Evolutionary conservation across 352 stramenopile genomes (phyloP), one percentile per base, ranked within the genome.

Genomic region (Phytophthora multivora): DNA sequence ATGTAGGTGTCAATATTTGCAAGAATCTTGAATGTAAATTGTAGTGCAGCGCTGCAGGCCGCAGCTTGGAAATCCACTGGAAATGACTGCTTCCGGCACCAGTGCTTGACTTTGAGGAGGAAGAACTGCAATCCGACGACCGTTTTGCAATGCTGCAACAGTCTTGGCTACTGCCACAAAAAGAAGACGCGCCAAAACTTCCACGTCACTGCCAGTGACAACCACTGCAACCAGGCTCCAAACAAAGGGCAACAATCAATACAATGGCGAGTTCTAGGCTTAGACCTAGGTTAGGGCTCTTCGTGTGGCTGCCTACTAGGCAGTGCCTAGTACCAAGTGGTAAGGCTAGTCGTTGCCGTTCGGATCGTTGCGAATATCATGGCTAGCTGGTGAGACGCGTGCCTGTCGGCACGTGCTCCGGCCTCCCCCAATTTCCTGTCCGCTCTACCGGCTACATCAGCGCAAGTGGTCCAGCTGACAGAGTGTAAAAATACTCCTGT

Each of bases 121-220:
- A 15, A 46, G 39, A 25, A 28, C 46, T 40, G 46, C 46, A 52
- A 52, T 41, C 28, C 49, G n/a, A 49, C 51, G 51, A 58, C 51
- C 25, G 38, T 40, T 40, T 42, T 41, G 39, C 51, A 59, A 42
- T 50, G 51, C 38, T 15, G 16, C 38, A 41, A 59, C 38, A 39
- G n/a, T 0, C 10, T 18, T 33, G 52, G n/a, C 52, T 60, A 16
- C 30, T 53, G 52, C 52, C 52, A 60, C 52, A 46, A 51, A 26
- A 23, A 6, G 51, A 59, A 59, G 40, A 9, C 40, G 31, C 52
- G 41, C 15, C 31, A 41, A 52, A 52, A 26, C 13, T 47, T 46
- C 30, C 8, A 35, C 49, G 18, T 45, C 41, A 30, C 30, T 25
- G 5, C 5, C 18, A 18, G 12, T 42, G 33, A 42, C 36, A 46